Conservation (phyloP, 1,284 basidiomycete species). For the Heterobasidion occidentale region DNA sequence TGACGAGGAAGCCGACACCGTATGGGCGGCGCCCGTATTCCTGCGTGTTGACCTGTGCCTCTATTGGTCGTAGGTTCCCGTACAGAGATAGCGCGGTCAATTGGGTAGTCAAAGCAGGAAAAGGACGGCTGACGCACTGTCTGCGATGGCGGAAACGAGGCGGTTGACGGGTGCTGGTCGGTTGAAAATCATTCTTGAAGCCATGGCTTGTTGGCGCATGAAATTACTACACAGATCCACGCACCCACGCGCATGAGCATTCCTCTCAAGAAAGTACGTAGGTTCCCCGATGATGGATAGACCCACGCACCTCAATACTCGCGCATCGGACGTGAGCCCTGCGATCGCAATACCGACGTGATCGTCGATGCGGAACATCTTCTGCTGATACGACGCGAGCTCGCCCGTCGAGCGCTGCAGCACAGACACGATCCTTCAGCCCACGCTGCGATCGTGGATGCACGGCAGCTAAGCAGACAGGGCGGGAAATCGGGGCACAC, state of each 20-base stretch:
- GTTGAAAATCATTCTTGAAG: constrained; percentile 90
- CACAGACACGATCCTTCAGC: not conserved
- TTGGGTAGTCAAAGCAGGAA: not conserved
- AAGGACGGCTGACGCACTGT: constrained; percentile 54
- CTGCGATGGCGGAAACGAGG: constrained; percentile 89
- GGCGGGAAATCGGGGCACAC: constrained; percentile 28
- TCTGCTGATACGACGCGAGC: constrained; percentile 97
- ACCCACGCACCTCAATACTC: constrained; percentile 77
- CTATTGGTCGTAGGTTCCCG: constrained; percentile 31
- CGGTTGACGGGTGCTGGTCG: constrained; percentile 92
- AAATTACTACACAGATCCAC: constrained; percentile 66
- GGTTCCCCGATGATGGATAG: not conserved
- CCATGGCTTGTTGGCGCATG: constrained; percentile 99
- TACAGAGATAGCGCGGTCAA: not conserved
- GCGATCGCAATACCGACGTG: constrained; percentile 99
- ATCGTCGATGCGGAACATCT: constrained; percentile 99
- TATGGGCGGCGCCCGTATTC: constrained; percentile 97
- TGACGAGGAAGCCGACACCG: constrained; percentile 97
- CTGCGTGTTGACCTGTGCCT: constrained; percentile 98
- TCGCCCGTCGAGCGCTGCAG: constrained; percentile 96
- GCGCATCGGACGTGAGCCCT: constrained; percentile 94
- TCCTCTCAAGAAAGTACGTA: not conserved
- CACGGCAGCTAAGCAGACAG: not conserved
- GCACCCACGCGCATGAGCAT: not conserved
- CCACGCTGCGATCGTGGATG: no score